Conservation (phyloP, 1,139 yeast species). For the Geotrichum candidum region DNA sequence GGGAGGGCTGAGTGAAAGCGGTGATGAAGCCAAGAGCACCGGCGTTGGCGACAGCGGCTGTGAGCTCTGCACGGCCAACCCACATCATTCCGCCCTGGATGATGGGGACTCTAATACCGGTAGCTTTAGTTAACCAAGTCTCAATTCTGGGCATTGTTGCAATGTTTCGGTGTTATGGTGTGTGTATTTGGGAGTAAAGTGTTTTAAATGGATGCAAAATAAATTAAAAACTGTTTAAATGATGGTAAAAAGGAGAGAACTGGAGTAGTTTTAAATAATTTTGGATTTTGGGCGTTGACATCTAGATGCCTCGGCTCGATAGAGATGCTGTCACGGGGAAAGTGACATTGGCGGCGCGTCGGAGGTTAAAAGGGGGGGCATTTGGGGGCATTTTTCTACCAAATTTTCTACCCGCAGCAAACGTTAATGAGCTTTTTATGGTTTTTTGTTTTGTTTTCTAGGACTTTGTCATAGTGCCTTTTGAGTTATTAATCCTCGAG, state of each 20-base stretch:
- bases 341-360: no score
- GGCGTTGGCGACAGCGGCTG: constrained; percentile 36
- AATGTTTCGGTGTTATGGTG: background rate
- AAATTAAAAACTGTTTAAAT: background rate
- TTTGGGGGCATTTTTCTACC: no score
- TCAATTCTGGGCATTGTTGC: constrained; percentile 21
- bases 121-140: constrained; percentile 32
- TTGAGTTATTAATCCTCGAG: no score
- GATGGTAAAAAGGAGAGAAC: background rate
- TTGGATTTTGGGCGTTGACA: background rate
- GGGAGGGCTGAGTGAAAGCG: constrained; percentile 33
- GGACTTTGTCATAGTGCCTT: no score
- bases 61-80: constrained; percentile 34
- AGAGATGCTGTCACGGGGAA: background rate
- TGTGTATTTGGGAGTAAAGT: background rate
- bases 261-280: background rate
- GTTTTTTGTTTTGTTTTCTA: no score
- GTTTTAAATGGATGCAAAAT: background rate
- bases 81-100: constrained; percentile 35
- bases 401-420: no score
- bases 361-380: no score
- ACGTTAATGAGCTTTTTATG: no score
- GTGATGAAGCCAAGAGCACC: constrained; percentile 36
- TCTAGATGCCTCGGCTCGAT: background rate
- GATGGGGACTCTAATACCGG: constrained; percentile 37